Evolutionary conservation across 129 eudicot species (phyloP), one percentile per base, ranked within the genome.

Genomic region (Flaveria trinervia): DNA sequence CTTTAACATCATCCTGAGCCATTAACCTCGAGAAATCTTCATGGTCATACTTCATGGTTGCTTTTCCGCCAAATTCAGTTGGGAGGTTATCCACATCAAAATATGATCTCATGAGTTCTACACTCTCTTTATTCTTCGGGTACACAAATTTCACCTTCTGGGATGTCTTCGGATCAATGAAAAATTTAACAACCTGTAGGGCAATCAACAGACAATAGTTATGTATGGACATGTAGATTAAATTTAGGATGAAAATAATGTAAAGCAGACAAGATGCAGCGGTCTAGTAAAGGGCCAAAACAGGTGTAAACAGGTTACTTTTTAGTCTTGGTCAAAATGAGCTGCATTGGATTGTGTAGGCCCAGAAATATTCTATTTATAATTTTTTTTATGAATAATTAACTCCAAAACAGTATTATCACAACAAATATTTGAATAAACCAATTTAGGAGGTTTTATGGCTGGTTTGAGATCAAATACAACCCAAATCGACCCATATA

Each of bases 1-100:
- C 82, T 84, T 88, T 90, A 12, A 88, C 89, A 28, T 93, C 97
- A 41, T 93, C 98, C 65, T 87, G 82, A 4, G 84, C 92, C 98
- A 90, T 93, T 85, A 93, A 77, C 59, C 90, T 88, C 8, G 97
- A 93, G 73, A 93, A 90, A 74, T 93, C 97, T 80, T 93, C 92
- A 59, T 90, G 98, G 74, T 90, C 96, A 59, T 93, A 93, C 73
- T 88, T 77, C 85, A 93, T 71, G 51, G 95, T 89, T 11, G 88
- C 84, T 33, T 90, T 85, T 26, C 97, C 98, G 12, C 98, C 98
- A 77, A 93, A 90, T 79, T 90, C 98, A 44, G 81, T 85, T 5
- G 98, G 97, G 60, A 93, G 98, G 77, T 93, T 93, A 67, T 90
- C 96, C 4, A 85, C 71, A 80, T 93, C 97, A 62, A 93, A 93